Conservation (phyloP, 2,329 filamentous ascomycete species). For the Polytolypa hystricis region DNA sequence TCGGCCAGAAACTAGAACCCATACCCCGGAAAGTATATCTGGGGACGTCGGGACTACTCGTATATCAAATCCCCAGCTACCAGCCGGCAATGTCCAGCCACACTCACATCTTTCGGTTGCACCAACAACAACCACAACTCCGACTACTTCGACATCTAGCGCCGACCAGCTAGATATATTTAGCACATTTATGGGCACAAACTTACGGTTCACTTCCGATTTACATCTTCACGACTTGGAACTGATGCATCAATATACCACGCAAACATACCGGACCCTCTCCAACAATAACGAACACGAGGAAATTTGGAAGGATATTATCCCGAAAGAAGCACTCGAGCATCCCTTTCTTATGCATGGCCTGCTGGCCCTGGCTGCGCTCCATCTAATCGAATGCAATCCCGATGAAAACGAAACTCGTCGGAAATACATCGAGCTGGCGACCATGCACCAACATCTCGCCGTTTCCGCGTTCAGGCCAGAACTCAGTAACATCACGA, state of each 20-base stretch:
- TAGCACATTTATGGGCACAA: constrained; percentile 10
- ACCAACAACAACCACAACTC: constrained; percentile 6
- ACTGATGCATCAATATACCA: constrained; percentile 33
- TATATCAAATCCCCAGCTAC: background rate
- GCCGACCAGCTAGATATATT: constrained; percentile 14
- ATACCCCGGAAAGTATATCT: too few species aligned
- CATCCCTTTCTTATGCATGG: constrained; percentile 21
- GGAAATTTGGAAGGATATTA: constrained; percentile 15
- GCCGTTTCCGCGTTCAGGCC: constrained; percentile 18
- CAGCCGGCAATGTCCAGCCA: too few species aligned
- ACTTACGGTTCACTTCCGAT: constrained; percentile 11
- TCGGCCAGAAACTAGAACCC: constrained; percentile 1
- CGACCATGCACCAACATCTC: constrained; percentile 18
- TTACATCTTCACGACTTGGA: constrained; percentile 31
- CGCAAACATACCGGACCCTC: constrained; percentile 20
- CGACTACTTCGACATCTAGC: constrained; percentile 5
- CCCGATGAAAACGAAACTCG: constrained; percentile 16
- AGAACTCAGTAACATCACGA: constrained; percentile 17
- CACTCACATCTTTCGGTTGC: too few species aligned
- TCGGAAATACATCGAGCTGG: constrained; percentile 17
- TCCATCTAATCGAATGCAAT: constrained; percentile 18
- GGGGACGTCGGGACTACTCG: constrained; percentile 3
- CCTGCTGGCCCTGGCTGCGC: constrained; percentile 17
- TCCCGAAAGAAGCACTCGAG: constrained; percentile 16
- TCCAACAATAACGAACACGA: constrained; percentile 13